Base-by-base conservation (phyloP, 257 asterid species). In the Pogostemon cablin region DNA sequence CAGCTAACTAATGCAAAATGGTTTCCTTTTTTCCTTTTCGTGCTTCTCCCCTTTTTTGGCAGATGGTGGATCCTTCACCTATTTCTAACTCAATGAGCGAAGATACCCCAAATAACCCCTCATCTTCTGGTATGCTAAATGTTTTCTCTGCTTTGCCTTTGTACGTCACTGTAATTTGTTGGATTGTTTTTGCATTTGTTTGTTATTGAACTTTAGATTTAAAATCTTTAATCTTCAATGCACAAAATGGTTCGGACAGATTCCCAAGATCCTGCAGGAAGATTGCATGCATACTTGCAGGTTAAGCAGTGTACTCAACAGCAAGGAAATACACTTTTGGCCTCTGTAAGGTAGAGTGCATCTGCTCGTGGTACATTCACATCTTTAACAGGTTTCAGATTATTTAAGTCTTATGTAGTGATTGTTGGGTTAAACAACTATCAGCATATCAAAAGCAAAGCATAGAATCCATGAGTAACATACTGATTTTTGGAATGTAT, bases 191-290 rank as follows among this genome's bases (percentile, higher is more conserved):
- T 34, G 20, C 10, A 7, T 64, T 64, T 78, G 15, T 69, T 69
- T 71, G 63, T 68, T 39, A 49, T 68, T 61, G 65, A 63, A 42
- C 75, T 68, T 60, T 78, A 44, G 71, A 61, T 58, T 63, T 69
- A 44, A 65, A 41, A 71, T 44, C 35, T 75, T 59, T 72, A 61
- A 61, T 72, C 12, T 62, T 72, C 62, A 11, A 96, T 86, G 81
- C 78, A 83, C 75, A 93, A 93, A 84, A 89, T 91, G 96, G 97
- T 93, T 59, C 79, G 99, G 7, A 88, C 91, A 65, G 99, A 93
- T 82, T 84, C 95, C 41, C 88, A 80, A 82, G 96, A 93, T 87
- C 99, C 99, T 80, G 95, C 96, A 15, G 99, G 99, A 82, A 85
- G 99, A 85, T 79, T 93, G 87, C 96, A 93, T 74, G 91, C 96